A percentile compares a stretch with the other conserved stretches of the same genome.
Evolutionary conservation across 2,329 filamentous ascomycete species (phyloP).

Genomic region (Sclerotinia minor): DNA sequence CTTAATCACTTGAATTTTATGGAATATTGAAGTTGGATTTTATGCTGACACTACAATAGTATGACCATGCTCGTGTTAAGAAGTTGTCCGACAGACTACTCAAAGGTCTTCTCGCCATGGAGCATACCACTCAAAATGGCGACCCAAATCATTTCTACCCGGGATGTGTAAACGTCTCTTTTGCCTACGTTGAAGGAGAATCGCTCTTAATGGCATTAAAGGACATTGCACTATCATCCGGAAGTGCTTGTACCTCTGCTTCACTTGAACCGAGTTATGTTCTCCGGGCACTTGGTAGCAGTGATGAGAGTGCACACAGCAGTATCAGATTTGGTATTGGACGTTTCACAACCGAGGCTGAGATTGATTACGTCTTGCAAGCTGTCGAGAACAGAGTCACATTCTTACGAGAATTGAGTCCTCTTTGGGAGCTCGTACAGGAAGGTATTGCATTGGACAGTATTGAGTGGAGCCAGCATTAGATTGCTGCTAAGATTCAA

Average conservation of each 20-base stretch:
- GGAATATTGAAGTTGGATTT: slow-evolving; percentile 33
- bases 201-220: slow-evolving; percentile 98
- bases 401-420: slow-evolving; percentile 91
- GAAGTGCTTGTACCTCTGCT: slow-evolving; percentile 94
- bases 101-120: slow-evolving; percentile 79
- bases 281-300: slow-evolving; percentile 88
- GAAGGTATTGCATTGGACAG: slow-evolving; percentile 94
- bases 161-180: slow-evolving; percentile 96
- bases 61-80: slow-evolving; percentile 84
- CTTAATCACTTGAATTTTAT: slow-evolving; percentile 34
- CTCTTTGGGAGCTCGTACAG: slow-evolving; percentile 96
- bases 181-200: slow-evolving; percentile 97
- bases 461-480: slow-evolving; percentile 98
- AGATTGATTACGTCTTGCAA: slow-evolving; percentile 97
- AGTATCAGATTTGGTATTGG: slow-evolving; percentile 98
- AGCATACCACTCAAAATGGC: slow-evolving; percentile 91
- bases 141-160: slow-evolving; percentile 83
- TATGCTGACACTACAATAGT: slow-evolving; percentile 57
- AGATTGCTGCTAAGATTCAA: slow-evolving; percentile 18
- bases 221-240: slow-evolving; percentile 94
- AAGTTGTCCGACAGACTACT: slow-evolving; percentile 79
- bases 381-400: slow-evolving; percentile 87
- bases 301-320: slow-evolving; percentile 95
- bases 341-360: slow-evolving; percentile 88
- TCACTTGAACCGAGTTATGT: slow-evolving; percentile 97